Base-by-base conservation (phyloP, 75 land plant genomes). In the Pinus taeda region DNA sequence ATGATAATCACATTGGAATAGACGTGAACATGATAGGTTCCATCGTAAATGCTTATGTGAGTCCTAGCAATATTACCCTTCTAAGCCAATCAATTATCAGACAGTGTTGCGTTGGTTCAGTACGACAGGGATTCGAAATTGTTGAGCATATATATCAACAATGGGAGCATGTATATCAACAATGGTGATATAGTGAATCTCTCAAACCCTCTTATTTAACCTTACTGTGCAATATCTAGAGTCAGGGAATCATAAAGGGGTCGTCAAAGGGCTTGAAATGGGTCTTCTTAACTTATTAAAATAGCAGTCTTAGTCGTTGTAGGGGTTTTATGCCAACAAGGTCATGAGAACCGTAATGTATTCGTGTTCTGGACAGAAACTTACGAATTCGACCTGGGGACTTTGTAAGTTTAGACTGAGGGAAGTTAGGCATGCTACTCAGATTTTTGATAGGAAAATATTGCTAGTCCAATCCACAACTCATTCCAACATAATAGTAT, bases 1-100 rank as follows among this genome's bases (percentile, higher is more conserved):
- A 30, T 30, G 33, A 30, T 33, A 33, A 33, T 33, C 91, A 89
- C 22, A 81, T 90, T 15, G 89, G 89, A 14, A 36, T 89, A 36
- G 79, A 90, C 45, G 55, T 87, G 15, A 80, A 89, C 58, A 77
- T 73, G 60, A 42, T 82, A 8, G 17, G 63, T 20, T 85, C 87
- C 15, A 39, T 85, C 53, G 3, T 0, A 2, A 81, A 77, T 42
- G 73, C 36, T 15, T 60, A 86, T 3, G 62, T 88, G 12, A 18
- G 12, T 6, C 36, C 71, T 26, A 20, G 18, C 61, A 75, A 81
- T 18, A 77, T 83, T 24, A 33, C 64, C 59, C 62, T 55, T 82
- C 59, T 53, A 83, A 17, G 39, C 6, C n/a, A 81, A 56, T 0
- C n/a, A n/a, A n/a, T n/a, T n/a, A n/a, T n/a, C 29, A 29, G 3